phyloP scores from a whole-genome alignment of 345 rosid genomes.

The Rubroshorea leprosula region DNA sequence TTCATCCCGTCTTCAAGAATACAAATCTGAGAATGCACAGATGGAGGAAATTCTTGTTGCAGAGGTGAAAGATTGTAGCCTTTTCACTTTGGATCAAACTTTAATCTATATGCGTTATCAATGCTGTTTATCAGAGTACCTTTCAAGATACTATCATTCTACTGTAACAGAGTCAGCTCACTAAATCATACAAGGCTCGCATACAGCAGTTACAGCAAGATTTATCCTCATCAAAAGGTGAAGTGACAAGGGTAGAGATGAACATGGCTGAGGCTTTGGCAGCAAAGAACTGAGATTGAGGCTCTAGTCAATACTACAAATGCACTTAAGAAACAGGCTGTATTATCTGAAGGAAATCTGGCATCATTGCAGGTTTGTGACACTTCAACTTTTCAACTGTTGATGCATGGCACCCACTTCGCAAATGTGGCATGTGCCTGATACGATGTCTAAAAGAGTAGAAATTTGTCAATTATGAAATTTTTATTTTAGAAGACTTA shows the following conservation, averaged over 20 bases:
- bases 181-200: conserved; percentile 80
- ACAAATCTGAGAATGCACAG: conserved; percentile 94
- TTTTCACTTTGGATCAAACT: conserved; percentile 7
- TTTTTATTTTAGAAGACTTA: not conserved
- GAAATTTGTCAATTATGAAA: not conserved
- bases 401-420: not conserved
- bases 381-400: conserved; percentile 9
- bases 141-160: conserved; percentile 21
- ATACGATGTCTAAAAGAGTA: not conserved
- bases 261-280: conserved; percentile 83
- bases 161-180: conserved; percentile 76
- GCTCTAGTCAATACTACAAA: conserved; percentile 68
- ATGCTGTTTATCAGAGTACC: conserved; percentile 14
- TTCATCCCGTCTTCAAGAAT: conserved; percentile 93
- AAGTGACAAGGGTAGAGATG: conserved; percentile 74
- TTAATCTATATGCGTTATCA: conserved; percentile 6
- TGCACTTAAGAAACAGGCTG: conserved; percentile 77
- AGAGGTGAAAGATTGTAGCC: conserved; percentile 49
- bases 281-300: conserved; percentile 90
- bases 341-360: conserved; percentile 77
- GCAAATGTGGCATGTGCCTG: not conserved
- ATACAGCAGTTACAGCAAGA: conserved; percentile 83
- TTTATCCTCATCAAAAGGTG: conserved; percentile 64
- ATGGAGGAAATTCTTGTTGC: conserved; percentile 95
- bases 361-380: conserved; percentile 82